A percentile compares a stretch with the other conserved stretches of the same genome.
These are phyloP conservation scores for Carpinus fangiana DNA, from an alignment of 306 rosid genomes.

Conservation along the genomic window DNA sequence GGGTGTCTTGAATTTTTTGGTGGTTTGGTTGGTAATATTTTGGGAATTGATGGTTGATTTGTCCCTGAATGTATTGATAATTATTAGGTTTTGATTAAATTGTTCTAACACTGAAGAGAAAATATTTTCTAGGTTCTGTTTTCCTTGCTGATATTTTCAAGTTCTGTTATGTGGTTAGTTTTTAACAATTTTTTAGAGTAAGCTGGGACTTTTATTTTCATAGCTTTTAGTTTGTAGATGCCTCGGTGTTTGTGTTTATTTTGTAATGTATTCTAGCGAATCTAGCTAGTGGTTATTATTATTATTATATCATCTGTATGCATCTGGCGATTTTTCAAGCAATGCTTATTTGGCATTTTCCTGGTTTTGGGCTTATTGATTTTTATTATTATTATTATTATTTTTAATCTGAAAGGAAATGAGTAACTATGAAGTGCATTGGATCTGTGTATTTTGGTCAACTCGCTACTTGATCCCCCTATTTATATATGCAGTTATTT, in stretches of 20 bases:
- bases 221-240: background rate
- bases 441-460: background rate
- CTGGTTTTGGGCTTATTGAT: background rate
- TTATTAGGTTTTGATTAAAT: background rate
- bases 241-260: background rate
- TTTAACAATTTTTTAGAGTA: background rate
- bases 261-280: background rate
- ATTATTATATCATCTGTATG: background rate
- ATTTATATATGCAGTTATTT: background rate
- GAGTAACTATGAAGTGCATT: background rate
- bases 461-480: background rate
- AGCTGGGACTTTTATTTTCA: background rate
- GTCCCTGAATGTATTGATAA: background rate
- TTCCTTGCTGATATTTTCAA: background rate
- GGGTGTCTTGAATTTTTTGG: background rate
- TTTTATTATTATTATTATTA: too few species aligned
- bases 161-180: background rate
- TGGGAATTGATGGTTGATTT: constrained; percentile 1
- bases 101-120: background rate
- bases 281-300: background rate
- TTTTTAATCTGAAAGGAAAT: background rate
- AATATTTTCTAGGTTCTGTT: background rate
- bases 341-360: background rate
- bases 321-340: background rate
- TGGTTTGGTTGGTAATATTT: background rate